Conservation (phyloP, 306 rosid species). For the Lupinus albus region DNA sequence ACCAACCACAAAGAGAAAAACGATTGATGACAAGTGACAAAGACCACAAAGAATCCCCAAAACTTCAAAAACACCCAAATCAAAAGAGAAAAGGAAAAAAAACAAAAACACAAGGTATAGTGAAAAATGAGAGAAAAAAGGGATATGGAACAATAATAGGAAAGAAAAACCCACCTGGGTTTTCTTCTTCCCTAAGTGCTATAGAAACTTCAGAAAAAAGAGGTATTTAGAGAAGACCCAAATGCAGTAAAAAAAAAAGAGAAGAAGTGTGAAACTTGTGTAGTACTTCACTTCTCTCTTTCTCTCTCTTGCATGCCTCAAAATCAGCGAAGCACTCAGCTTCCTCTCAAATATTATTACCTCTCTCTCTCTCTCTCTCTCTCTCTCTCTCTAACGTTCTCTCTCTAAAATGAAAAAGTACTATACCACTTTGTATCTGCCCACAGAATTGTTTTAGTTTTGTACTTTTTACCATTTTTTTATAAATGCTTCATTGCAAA, state of each 20-base stretch:
- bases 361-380: conserved; percentile 41
- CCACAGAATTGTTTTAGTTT: conserved; percentile 52
- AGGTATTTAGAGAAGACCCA: conserved; percentile 35
- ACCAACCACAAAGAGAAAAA: conserved; percentile 31
- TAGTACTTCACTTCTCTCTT: conserved; percentile 48
- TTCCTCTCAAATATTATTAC: conserved; percentile 79
- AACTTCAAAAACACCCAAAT: conserved; percentile 11
- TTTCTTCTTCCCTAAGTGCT: conserved; percentile 39
- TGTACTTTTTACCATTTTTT: conserved; percentile 50
- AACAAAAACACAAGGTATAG: neutral
- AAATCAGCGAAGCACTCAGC: conserved; percentile 92
- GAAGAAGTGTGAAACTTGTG: conserved; percentile 59
- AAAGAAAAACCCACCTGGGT: conserved; percentile 49
- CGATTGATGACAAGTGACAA: conserved; percentile 31
- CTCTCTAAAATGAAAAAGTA: neutral
- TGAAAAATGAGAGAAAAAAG: conserved; percentile 16
- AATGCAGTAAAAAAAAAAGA: conserved; percentile 51
- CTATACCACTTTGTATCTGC: conserved; percentile 44
- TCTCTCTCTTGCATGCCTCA: conserved; percentile 66
- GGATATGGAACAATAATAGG: neutral
- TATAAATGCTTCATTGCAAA: conserved; percentile 37
- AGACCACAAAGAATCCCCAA: conserved; percentile 19
- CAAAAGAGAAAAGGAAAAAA: neutral
- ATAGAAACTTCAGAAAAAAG: conserved; percentile 49
- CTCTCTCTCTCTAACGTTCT: neutral